These are phyloP conservation scores for Kuraishia hungarica DNA, from an alignment of 805 yeast species.

Conservation along the genomic window DNA sequence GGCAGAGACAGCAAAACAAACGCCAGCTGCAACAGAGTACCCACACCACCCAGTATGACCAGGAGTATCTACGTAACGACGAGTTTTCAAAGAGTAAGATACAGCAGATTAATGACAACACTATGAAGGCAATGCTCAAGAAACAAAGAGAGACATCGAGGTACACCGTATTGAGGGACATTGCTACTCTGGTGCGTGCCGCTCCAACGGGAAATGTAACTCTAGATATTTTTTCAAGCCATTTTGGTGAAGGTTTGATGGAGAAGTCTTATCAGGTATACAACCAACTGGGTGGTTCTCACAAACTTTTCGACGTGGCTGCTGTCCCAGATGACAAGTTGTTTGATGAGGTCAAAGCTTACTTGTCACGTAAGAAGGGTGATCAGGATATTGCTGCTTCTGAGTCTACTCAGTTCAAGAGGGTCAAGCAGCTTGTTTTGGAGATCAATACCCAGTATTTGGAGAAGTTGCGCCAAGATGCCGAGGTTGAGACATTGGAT, in stretches of 20 bases:
- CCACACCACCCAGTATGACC: conserved; percentile 4
- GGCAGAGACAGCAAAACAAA: conserved; percentile 41
- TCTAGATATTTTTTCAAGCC: conserved; percentile 22
- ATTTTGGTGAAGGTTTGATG: conserved; percentile 25
- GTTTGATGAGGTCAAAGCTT: background rate
- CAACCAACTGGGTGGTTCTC: conserved; percentile 16
- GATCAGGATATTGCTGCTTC: conserved; percentile 1
- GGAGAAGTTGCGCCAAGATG: conserved; percentile 19
- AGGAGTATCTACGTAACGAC: conserved; percentile 2
- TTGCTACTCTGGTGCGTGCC: conserved; percentile 23
- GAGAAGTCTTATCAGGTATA: conserved; percentile 27
- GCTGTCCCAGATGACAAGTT: conserved; percentile 4
- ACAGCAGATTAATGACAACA: conserved; percentile 25
- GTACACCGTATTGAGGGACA: conserved; percentile 33
- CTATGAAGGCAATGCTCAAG: conserved; percentile 27
- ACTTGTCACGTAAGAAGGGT: background rate
- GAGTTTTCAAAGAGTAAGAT: conserved; percentile 8
- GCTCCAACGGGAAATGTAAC: conserved; percentile 15
- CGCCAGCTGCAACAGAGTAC: conserved; percentile 26
- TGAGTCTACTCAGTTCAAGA: conserved; percentile 17
- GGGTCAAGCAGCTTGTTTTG: conserved; percentile 21
- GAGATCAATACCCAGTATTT: conserved; percentile 23
- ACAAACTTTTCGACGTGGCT: conserved; percentile 13
- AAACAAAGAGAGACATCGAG: conserved; percentile 30
- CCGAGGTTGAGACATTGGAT: background rate